phyloP scores from a whole-genome alignment of 371 early-diverging fungal genomes.

The Circinella umbellata region DNA sequence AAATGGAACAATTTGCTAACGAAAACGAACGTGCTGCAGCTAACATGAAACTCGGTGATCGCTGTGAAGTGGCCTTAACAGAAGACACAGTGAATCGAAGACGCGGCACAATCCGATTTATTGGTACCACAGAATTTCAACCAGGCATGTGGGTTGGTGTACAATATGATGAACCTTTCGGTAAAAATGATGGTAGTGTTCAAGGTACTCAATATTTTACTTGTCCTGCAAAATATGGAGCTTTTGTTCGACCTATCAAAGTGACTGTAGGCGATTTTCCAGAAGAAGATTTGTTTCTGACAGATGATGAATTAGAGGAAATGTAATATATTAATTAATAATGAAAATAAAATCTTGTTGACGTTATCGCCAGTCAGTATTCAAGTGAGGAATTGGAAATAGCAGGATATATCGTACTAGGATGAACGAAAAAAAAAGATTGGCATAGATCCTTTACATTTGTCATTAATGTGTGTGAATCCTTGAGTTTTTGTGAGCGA shows the following conservation, averaged over 20 bases:
- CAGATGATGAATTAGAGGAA: conserved; percentile 61
- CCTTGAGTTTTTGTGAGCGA: no score
- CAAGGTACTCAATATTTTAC: conserved; percentile 80
- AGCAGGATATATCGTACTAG: no score
- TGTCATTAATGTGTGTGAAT: no score
- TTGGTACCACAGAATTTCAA: conserved; percentile 77
- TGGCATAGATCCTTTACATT: no score
- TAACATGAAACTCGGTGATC: conserved; percentile 73
- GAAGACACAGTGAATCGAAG: conserved; percentile 56
- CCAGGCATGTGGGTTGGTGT: conserved; percentile 93
- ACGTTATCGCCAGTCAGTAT: no score
- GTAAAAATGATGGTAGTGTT: conserved; percentile 93
- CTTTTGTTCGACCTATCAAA: conserved; percentile 88
- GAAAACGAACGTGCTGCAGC: conserved; percentile 56
- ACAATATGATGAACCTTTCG: conserved; percentile 95
- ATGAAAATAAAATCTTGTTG: no score
- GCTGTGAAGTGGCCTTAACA: conserved; percentile 81
- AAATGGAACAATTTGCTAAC: conserved; percentile 45
- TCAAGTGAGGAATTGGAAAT: no score
- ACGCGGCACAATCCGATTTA: conserved; percentile 82
- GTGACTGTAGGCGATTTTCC: conserved; percentile 91
- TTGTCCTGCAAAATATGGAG: conserved; percentile 78
- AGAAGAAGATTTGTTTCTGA: conserved; percentile 52
- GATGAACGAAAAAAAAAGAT: no score
- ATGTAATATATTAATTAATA: conserved; percentile 38